Base-by-base conservation (phyloP, 345 rosid genomes). In the Dimocarpus longan region DNA sequence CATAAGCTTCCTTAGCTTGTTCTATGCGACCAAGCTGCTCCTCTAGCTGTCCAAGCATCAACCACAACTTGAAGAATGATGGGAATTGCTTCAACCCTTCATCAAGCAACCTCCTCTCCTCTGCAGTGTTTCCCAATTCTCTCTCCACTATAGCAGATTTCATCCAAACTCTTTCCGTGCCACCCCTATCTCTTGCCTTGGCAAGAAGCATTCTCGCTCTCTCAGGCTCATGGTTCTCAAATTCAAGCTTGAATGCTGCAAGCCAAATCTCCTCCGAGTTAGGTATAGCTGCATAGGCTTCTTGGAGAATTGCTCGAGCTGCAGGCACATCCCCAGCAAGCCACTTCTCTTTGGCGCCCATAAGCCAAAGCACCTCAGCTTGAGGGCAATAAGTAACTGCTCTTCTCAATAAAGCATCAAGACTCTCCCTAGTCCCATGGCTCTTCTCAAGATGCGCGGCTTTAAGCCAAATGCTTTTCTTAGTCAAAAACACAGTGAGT, bases 281-380 rank as follows among this genome's bases (percentile, higher is more conserved):
- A 4, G 98, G 98, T 79, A 95, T 93, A 15, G 98, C 97, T 74
- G 93, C 97, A 81, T 95, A 93, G 26, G 98, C 98, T 86, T 93
- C 97, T 81, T 91, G 97, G 80, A 95, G 95, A 81, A 92, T 95
- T 56, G 95, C 94, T 76, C 98, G 90, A 21, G 98, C 98, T 44
- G 95, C 90, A 60, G 93, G 92, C 67, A 95, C 98, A 86, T 95
- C 98, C 75, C 98, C 98, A 46, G 98, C 94, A 80, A 95, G 97
- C 98, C 98, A 93, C 82, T 95, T 95, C 84, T 95, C 98, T 82
- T 93, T 95, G 32, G 98, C 98, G 74, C 95, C 97, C 98, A 95
- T 93, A 65, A 95, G 97, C 98, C 98, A 93, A 70, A 95, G 86
- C 79, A 95, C 98, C 84, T 95, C 98, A 77, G 97, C 97, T 79